A percentile compares a stretch with the other conserved stretches of the same genome.
Evolutionary conservation across 495 filamentous ascomycete species (phyloP).

Genomic region (Aspergillus taichungensis): DNA sequence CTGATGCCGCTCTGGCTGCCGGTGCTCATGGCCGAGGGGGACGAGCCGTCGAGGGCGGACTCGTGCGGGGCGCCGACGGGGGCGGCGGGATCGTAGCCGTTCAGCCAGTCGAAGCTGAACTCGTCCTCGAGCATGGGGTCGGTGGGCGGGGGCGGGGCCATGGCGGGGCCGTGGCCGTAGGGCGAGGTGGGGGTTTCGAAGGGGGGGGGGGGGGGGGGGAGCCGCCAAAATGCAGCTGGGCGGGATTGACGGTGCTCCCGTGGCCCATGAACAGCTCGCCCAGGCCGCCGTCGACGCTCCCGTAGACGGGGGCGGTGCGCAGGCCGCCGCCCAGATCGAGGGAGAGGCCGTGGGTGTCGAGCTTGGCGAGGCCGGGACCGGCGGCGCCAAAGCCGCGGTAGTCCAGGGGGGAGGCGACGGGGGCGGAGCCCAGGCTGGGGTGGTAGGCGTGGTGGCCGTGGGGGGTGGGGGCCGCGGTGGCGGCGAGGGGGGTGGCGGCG

Average conservation of each 20-base stretch:
- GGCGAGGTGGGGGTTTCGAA: conserved; percentile 64
- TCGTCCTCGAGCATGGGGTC: conserved; percentile 61
- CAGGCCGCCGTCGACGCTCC: conserved; percentile 59
- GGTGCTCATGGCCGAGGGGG: conserved; percentile 88
- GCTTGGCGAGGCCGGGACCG: conserved; percentile 59
- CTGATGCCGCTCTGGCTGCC: conserved; percentile 87
- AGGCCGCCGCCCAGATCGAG: conserved; percentile 55
- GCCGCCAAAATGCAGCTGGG: conserved; percentile 86
- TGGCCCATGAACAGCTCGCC: conserved; percentile 71
- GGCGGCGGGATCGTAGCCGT: conserved; percentile 69
- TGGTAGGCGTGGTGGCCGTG: conserved; percentile 49
- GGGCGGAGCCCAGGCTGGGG: conserved; percentile 56
- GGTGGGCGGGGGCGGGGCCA: conserved; percentile 33
- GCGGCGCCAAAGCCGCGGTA: conserved; percentile 65
- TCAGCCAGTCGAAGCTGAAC: conserved; percentile 75
- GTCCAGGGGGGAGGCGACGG: conserved; percentile 52
- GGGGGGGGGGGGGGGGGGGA: conserved; percentile 43
- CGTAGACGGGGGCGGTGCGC: conserved; percentile 70
- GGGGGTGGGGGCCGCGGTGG: conserved; percentile 53
- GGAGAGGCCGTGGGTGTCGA: conserved; percentile 71
- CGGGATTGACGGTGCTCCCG: conserved; percentile 84
- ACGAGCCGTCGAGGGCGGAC: conserved; percentile 81
- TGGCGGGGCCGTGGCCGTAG: conserved; percentile 56
- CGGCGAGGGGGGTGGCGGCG: conserved; percentile 48
- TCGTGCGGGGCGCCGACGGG: conserved; percentile 61